phyloP scores from a whole-genome alignment of 768 basidiomycete species.

The Leccinum boreale region DNA sequence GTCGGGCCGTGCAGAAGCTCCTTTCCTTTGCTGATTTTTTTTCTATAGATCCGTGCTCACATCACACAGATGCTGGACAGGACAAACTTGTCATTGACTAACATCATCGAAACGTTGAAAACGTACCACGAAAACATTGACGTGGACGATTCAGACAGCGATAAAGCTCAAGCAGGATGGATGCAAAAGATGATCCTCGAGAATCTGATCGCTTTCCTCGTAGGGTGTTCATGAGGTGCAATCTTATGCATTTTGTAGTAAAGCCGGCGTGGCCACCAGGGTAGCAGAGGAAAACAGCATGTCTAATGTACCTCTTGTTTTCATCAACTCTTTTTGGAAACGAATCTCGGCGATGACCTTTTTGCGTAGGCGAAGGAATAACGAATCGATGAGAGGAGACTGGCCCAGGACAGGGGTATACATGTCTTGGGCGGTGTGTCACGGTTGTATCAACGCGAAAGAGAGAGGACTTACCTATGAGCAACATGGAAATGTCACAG shows the following conservation, averaged over 20 bases:
- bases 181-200: conserved; percentile 68
- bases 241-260: conserved; percentile 17
- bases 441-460: neutral
- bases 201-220: conserved; percentile 63
- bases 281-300: conserved; percentile 76
- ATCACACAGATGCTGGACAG: conserved; percentile 71
- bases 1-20: neutral
- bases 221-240: conserved; percentile 25
- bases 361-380: conserved; percentile 77
- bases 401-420: conserved; percentile 91
- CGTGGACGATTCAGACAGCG: conserved; percentile 37
- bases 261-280: conserved; percentile 25
- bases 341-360: conserved; percentile 83
- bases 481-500: conserved; percentile 71
- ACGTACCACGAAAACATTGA: conserved; percentile 74
- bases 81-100: conserved; percentile 63
- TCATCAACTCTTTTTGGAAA: conserved; percentile 84
- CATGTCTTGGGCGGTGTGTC: conserved; percentile 58
- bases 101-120: conserved; percentile 68
- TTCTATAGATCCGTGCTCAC: conserved; percentile 70
- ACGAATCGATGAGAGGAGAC: conserved; percentile 85
- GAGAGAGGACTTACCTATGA: conserved; percentile 64
- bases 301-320: conserved; percentile 81
- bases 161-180: conserved; percentile 37
- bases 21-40: conserved; percentile 7